Conservation (phyloP, 2,329 filamentous ascomycete genomes). For the Xylariaceae sp. region DNA sequence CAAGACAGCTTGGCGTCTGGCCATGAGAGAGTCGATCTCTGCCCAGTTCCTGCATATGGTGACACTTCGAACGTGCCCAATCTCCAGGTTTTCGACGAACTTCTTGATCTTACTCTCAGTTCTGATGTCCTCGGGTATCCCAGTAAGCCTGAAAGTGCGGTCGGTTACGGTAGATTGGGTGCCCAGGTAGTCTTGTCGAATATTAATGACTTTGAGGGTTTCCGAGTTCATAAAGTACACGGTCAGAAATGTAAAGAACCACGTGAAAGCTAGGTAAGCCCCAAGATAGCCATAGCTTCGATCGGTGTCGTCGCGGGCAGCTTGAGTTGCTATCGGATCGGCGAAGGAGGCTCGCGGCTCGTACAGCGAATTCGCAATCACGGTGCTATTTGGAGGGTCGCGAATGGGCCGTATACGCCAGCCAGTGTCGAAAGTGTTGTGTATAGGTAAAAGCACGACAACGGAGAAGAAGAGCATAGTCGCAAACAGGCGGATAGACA, state of each 20-base stretch:
- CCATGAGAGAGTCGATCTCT: slow-evolving; percentile 67
- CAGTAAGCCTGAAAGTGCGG: slow-evolving; percentile 83
- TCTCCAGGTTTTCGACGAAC: slow-evolving; percentile 78
- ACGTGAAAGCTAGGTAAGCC: slow-evolving; percentile 92
- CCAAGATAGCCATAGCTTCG: slow-evolving; percentile 57
- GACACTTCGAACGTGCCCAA: slow-evolving; percentile 84
- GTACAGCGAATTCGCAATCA: too few relatives aligned
- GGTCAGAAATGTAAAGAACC: slow-evolving; percentile 77
- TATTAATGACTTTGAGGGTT: slow-evolving; percentile 76
- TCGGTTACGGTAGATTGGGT: slow-evolving; percentile 94
- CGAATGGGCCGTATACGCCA: too few relatives aligned
- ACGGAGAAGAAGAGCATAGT: slow-evolving; percentile 76
- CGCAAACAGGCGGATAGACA: slow-evolving; percentile 77
- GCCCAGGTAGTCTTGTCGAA: slow-evolving; percentile 85
- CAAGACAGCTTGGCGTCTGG: slow-evolving; percentile 56
- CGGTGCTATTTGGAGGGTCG: too few relatives aligned
- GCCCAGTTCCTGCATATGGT: slow-evolving; percentile 83
- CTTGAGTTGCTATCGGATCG: slow-evolving; percentile 2
- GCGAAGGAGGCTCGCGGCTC: too few relatives aligned
- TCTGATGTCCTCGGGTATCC: slow-evolving; percentile 71
- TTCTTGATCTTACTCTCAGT: slow-evolving; percentile 78
- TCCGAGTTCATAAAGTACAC: slow-evolving; percentile 77
- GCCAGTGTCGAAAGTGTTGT: slow-evolving; percentile 58
- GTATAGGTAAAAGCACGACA: slow-evolving; percentile 77
- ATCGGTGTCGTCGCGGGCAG: slow-evolving; percentile 15